Evolutionary conservation across 495 filamentous ascomycete genomes (phyloP).

Genomic region (Penicillium pulvis): DNA sequence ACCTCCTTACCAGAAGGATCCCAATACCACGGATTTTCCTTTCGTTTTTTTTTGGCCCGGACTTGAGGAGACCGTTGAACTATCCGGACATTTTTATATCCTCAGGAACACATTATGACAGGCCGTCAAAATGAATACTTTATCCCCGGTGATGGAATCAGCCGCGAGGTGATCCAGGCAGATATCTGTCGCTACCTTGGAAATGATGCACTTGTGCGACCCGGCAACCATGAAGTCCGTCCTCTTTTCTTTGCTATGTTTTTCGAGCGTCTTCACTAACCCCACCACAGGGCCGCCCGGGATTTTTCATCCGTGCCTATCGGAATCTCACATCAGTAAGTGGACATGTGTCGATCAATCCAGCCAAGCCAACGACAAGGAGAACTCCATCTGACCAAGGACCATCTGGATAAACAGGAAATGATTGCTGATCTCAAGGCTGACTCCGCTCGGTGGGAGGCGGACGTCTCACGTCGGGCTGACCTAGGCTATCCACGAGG

Average conservation of each 20-base stretch:
- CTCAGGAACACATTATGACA: constrained; percentile 45
- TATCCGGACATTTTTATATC: constrained; percentile 25
- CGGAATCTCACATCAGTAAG: constrained; percentile 84
- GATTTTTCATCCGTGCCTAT: constrained; percentile 87
- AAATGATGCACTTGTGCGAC: constrained; percentile 86
- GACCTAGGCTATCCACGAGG: constrained; percentile 50
- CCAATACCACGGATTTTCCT: constrained; percentile 19
- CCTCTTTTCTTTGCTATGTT: constrained; percentile 19
- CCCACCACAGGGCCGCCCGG: constrained; percentile 59
- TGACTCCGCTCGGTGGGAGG: constrained; percentile 80
- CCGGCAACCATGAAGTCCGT: constrained; percentile 78
- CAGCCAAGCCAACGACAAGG: constrained; percentile 12
- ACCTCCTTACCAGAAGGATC: constrained; percentile 15
- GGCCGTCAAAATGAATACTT: constrained; percentile 80
- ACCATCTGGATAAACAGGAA: constrained; percentile 54
- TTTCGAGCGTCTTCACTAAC: constrained; percentile 33
- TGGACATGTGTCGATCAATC: constrained; percentile 17
- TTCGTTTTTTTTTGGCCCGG: constrained; percentile 34
- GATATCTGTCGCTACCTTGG: constrained; percentile 95
- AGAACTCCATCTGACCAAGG: constrained; percentile 23
- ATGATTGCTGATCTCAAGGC: constrained; percentile 86
- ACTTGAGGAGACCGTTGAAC: constrained; percentile 40
- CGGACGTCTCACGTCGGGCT: constrained; percentile 60
- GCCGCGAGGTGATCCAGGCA: constrained; percentile 89
- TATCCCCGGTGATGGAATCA: constrained; percentile 85